Evolutionary conservation across 345 rosid genomes (phyloP), one percentile per base, ranked within the genome.

Genomic region (Acer negundo): DNA sequence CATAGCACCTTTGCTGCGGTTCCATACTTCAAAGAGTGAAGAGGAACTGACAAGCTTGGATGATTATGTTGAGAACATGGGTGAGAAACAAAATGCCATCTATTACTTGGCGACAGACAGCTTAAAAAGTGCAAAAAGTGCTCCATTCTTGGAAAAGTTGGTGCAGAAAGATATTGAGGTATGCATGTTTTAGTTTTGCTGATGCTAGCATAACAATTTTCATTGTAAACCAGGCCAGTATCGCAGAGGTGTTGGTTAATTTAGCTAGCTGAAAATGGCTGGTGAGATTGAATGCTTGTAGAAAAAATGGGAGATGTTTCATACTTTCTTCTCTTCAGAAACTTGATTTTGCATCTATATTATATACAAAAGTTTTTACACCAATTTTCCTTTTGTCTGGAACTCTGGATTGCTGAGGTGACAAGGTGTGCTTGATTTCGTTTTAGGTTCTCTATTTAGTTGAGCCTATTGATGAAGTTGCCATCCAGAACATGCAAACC

Each of bases 401-500:
- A 28, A 28, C 31, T 40, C 49, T 67, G 40, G 69, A 64, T 71
- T 23, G 73, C 64, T 84, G 42, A 83, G 69, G 38, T 35, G 6
- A 35, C 38, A 35, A 35, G 38, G 53, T n/a, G 13, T 58, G 67
- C 67, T 24, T 70, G 55, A 22, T 40, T 55, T 55, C 59, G 73
- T 77, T 83, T 10, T 79, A 97, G 98, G 98, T 97, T 74, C 88
- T 97, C 17, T 91, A 91, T 85, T 89, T 97, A 73, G 79, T 94
- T 63, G 99, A 97, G 80, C 98, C 99, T 22, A 97, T 94, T 7
- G 99, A 97, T 84, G 99, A 97, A 82, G 94, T 97, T 80, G 97
- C 99, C 24, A 93, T 97, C 81, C 97, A 94, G 88, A 97, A 94
- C 83, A 85, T 94, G 77, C 97, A 94, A 81, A 90, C 97, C 51